A percentile compares a stretch with the other conserved stretches of the same genome.
phyloP scores from a whole-genome alignment of 208 protist species.

The Polymyxa betae region DNA sequence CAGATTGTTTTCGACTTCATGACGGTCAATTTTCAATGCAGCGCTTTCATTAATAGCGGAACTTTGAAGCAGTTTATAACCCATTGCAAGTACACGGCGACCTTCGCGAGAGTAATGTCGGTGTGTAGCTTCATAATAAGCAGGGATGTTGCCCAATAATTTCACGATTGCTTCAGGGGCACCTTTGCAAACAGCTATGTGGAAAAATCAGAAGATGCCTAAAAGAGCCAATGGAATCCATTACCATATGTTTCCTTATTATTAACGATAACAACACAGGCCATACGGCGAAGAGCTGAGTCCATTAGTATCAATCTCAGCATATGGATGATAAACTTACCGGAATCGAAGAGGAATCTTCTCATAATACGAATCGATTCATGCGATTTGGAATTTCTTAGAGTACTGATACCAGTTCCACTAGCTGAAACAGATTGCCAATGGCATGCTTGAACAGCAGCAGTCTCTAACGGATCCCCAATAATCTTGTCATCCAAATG shows the following conservation, averaged over 20 bases:
- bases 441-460: conserved; percentile 14
- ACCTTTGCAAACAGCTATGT: conserved; percentile 55
- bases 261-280: conserved; percentile 31
- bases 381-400: not conserved
- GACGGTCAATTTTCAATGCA: not conserved
- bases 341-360: conserved; percentile 1
- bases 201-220: not conserved
- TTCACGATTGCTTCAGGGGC: conserved; percentile 56
- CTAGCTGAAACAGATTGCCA: not conserved
- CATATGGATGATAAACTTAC: not conserved
- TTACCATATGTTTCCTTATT: not conserved
- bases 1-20: conserved; percentile 47
- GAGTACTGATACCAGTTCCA: not conserved
- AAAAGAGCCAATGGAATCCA: too few species aligned
- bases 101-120: conserved; percentile 58
- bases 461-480: conserved; percentile 58
- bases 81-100: conserved; percentile 57
- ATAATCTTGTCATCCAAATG: conserved; percentile 9
- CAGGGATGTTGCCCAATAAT: not conserved
- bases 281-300: conserved; percentile 56
- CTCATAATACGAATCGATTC: not conserved
- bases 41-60: not conserved
- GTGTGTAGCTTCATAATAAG: conserved; percentile 50
- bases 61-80: conserved; percentile 17
- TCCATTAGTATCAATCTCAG: not conserved